These are phyloP conservation scores for Suillus americanus DNA, from an alignment of 768 basidiomycete genomes.

Conservation along the genomic window DNA sequence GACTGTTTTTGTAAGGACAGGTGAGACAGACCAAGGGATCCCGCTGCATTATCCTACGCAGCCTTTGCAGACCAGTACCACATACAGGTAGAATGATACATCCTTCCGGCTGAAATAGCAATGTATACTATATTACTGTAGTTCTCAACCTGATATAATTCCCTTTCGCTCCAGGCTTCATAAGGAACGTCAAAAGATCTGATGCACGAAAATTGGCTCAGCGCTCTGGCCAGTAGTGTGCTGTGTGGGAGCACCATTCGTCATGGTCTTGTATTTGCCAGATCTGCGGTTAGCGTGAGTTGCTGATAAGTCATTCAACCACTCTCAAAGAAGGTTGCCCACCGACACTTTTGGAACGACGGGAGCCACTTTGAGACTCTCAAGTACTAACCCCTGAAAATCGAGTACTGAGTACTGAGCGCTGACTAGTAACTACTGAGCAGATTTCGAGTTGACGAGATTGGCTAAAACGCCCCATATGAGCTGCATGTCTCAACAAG, in stretches of 20 bases:
- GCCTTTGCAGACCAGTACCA: not conserved
- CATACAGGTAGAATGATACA: not conserved
- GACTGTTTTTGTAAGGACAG: not conserved
- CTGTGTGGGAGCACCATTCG: slow-evolving; percentile 54
- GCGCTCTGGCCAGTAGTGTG: slow-evolving; percentile 36
- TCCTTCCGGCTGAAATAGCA: not conserved
- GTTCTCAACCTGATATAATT: not conserved
- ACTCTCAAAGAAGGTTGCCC: not conserved
- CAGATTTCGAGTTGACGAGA: not conserved
- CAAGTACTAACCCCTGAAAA: slow-evolving; percentile 12
- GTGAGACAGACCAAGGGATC: not conserved
- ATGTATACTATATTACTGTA: not conserved
- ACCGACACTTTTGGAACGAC: slow-evolving; percentile 26
- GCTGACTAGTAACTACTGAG: not conserved
- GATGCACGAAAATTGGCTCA: not conserved
- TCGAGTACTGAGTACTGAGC: slow-evolving; percentile 28
- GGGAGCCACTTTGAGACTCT: slow-evolving; percentile 45
- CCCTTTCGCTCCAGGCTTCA: too few relatives aligned
- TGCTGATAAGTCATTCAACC: slow-evolving; percentile 35
- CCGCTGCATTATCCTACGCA: not conserved
- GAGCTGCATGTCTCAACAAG: not conserved
- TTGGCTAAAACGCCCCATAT: too few relatives aligned
- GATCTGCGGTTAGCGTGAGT: slow-evolving; percentile 30
- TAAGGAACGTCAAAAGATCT: not conserved
- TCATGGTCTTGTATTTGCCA: slow-evolving; percentile 43